Evolutionary conservation across 106 monocot species (phyloP).

Genomic region (Alisma plantagoaquatica): DNA sequence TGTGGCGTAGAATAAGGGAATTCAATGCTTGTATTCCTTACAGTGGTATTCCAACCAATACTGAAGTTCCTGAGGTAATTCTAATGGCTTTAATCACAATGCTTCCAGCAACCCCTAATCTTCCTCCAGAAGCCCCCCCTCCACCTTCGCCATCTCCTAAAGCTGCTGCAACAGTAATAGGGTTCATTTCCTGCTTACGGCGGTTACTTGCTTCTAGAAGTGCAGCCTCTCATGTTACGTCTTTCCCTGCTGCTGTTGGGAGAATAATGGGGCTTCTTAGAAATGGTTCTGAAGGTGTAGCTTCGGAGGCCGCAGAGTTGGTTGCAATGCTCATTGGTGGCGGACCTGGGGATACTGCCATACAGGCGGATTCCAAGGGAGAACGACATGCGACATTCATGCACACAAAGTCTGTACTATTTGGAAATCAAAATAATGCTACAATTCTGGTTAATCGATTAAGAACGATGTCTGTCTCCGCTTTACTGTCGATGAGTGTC

Average conservation of each 20-base stretch:
- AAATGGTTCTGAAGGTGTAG: constrained; percentile 94
- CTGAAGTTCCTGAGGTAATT: constrained; percentile 93
- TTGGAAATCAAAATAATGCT: constrained; percentile 60
- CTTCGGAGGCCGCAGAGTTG: constrained; percentile 83
- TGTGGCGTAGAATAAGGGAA: constrained; percentile 97
- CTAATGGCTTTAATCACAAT: constrained; percentile 97
- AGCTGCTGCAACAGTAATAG: constrained; percentile 95
- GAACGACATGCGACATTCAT: constrained; percentile 94
- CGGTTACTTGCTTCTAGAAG: constrained; percentile 82
- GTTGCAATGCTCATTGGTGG: constrained; percentile 94
- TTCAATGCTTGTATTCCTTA: constrained; percentile 99
- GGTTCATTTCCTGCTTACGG: constrained; percentile 87
- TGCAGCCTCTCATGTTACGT: constrained; percentile 96
- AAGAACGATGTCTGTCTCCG: constrained; percentile 76
- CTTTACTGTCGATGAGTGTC: constrained; percentile 85
- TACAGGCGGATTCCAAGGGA: constrained; percentile 67
- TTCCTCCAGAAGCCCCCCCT: constrained; percentile 91
- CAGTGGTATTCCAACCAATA: constrained; percentile 60
- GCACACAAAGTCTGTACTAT: constrained; percentile 95
- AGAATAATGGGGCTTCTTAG: constrained; percentile 96
- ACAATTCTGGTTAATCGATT: constrained; percentile 85
- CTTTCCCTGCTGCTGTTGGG: constrained; percentile 97
- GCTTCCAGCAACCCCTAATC: constrained; percentile 88
- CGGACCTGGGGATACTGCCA: constrained; percentile 60
- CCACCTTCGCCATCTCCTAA: constrained; percentile 97